These are phyloP conservation scores for Penicillium sp. DNA, from an alignment of 2,329 filamentous ascomycete genomes.

Conservation along the genomic window DNA sequence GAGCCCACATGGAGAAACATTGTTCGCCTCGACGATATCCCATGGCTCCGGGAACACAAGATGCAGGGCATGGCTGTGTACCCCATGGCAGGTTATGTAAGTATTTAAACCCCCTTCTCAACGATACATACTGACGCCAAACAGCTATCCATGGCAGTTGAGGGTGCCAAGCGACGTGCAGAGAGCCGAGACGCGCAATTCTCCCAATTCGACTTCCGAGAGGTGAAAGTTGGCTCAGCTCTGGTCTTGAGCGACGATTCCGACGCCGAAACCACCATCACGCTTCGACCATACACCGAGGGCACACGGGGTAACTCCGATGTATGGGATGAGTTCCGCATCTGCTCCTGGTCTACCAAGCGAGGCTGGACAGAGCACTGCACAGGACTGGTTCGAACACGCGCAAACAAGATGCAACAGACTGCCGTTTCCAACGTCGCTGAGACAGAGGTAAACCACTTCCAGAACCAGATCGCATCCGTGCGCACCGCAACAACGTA, in stretches of 20 bases:
- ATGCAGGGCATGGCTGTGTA: constrained; percentile 33
- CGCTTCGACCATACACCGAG: constrained; percentile 42
- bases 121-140: background rate
- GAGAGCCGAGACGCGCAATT: constrained; percentile 31
- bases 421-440: constrained; percentile 16
- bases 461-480: constrained; percentile 9
- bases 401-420: constrained; percentile 18
- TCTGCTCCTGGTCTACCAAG: constrained; percentile 26
- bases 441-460: constrained; percentile 12
- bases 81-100: constrained; percentile 27
- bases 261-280: constrained; percentile 53
- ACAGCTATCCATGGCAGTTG: constrained; percentile 31
- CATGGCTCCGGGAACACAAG: constrained; percentile 31
- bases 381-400: constrained; percentile 27
- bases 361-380: constrained; percentile 31
- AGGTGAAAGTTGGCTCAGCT: constrained; percentile 50
- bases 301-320: constrained; percentile 37
- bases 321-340: constrained; percentile 29
- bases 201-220: constrained; percentile 49
- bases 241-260: constrained; percentile 50
- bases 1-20: constrained; percentile 31
- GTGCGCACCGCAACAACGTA: constrained; percentile 14
- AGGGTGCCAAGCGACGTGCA: constrained; percentile 33
- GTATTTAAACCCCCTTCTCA: background rate
- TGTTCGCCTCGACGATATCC: constrained; percentile 23